A percentile compares a stretch with the other conserved stretches of the same genome.
phyloP scores from a whole-genome alignment of 345 rosid species.

The Rubroshorea leprosula region DNA sequence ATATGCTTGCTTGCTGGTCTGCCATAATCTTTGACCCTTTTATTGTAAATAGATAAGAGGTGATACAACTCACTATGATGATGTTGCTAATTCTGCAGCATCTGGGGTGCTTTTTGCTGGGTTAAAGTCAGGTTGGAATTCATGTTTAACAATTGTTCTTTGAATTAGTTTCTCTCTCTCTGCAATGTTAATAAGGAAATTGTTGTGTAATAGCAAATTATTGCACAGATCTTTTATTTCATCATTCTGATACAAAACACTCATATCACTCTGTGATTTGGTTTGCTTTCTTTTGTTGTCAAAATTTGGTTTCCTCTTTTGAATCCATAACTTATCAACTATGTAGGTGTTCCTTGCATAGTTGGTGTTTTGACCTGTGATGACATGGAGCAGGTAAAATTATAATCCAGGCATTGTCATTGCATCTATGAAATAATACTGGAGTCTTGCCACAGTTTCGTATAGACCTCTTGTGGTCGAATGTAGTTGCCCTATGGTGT shows the following conservation, averaged over 20 bases:
- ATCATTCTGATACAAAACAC: not conserved
- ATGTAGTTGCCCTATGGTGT: too few species aligned
- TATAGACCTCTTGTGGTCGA: too few species aligned
- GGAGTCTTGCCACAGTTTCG: too few species aligned
- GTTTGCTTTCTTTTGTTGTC: not conserved
- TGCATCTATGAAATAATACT: not conserved
- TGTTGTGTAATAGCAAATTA: too few species aligned
- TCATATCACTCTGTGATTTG: too few species aligned
- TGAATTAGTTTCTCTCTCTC: not conserved
- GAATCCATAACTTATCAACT: slow-evolving; percentile 14
- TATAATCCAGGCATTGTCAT: slow-evolving; percentile 12
- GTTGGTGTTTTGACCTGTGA: slow-evolving; percentile 96
- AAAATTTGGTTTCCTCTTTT: not conserved
- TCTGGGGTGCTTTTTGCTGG: slow-evolving; percentile 99
- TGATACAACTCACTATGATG: slow-evolving; percentile 94
- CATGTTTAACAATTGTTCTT: slow-evolving; percentile 1
- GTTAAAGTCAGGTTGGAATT: slow-evolving; percentile 63
- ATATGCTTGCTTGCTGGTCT: not conserved
- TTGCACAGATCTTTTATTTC: not conserved
- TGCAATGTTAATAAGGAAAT: not conserved
- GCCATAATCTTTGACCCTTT: slow-evolving; percentile 10
- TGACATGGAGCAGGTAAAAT: slow-evolving; percentile 90
- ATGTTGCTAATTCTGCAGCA: slow-evolving; percentile 91
- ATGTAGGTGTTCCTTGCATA: slow-evolving; percentile 87
- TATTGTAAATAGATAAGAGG: slow-evolving; percentile 68